Evolutionary conservation across 495 filamentous ascomycete species (phyloP), one percentile per base, ranked within the genome.

Genomic region (Aspergillus ostianus): DNA sequence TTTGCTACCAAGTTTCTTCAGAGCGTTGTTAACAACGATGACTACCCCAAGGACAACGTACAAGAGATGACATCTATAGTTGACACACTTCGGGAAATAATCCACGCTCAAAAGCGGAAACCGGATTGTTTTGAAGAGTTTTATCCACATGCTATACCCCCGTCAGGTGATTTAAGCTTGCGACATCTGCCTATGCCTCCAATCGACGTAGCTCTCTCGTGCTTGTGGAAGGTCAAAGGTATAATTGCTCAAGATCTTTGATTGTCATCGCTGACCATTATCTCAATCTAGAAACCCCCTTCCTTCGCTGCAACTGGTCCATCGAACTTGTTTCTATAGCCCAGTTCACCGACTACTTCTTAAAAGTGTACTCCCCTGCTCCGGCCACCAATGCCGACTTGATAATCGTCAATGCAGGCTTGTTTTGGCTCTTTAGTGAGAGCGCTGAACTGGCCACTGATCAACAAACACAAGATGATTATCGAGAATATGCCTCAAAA

Each of bases 381-480:
- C 46, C 61, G 41, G 47, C 41, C 13, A 56, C 56, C n/a, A 46
- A 63, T 19, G 52, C 52, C 6, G 61, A 63, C 17, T 18, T 55
- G 51, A 63, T 59, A 19, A 63, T 63, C n/a, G 56, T 63, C 52
- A 55, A 63, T 46, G 56, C 17, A 26, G 56, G 45, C 18, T 53
- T 63, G 46, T 63, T 51, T 45, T 63, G 56, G 61, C 56, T 63
- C 10, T 63, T 59, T 47, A 44, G 18, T 10, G 51, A 63, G 23
- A 56, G 61, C 36, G 32, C 61, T 5, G 47, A 32, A 19, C 26
- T 26, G n/a, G 20, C 21, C n/a, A 19, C 2, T 8, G 56, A 63
- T 21, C 48, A 56, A 29, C 19, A 19, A 55, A 23, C 30, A 2
- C 52, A 52, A 30, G 1, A 41, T 12, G 52, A 56, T 26, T 63